phyloP scores from a whole-genome alignment of 176 grass and related monocot species.

The Carex myosuroides region DNA sequence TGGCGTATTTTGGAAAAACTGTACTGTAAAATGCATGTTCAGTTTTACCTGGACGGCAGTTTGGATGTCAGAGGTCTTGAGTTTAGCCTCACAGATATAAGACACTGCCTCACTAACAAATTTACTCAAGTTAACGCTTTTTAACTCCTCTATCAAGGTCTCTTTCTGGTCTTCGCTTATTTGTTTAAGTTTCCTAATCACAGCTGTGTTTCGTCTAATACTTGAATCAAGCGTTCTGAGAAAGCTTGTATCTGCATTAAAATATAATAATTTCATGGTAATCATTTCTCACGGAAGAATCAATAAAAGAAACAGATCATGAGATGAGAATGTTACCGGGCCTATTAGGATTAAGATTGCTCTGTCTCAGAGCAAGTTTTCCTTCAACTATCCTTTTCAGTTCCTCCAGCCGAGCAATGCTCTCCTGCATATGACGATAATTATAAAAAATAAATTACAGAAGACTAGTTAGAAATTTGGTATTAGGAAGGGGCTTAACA shows the following conservation, averaged over 20 bases:
- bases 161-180: slow-evolving; percentile 94
- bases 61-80: slow-evolving; percentile 93
- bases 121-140: slow-evolving; percentile 97
- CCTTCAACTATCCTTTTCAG: slow-evolving; percentile 63
- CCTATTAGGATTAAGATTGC: slow-evolving; percentile 91
- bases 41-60: slow-evolving; percentile 80
- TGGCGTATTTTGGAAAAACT: neutral
- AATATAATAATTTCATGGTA: slow-evolving; percentile 21
- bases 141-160: slow-evolving; percentile 79
- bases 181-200: slow-evolving; percentile 94
- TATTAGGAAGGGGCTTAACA: neutral
- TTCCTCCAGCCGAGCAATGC: slow-evolving; percentile 64
- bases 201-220: slow-evolving; percentile 80
- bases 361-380: slow-evolving; percentile 59
- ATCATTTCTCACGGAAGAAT: slow-evolving; percentile 1
- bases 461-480: neutral
- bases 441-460: neutral
- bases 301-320: neutral
- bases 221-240: slow-evolving; percentile 93
- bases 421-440: slow-evolving; percentile 49
- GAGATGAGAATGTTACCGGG: slow-evolving; percentile 42
- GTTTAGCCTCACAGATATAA: slow-evolving; percentile 97
- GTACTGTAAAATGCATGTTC: neutral
- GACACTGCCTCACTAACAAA: slow-evolving; percentile 98
- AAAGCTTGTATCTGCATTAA: slow-evolving; percentile 72